These are phyloP conservation scores for Gaultheria prostrata DNA, from an alignment of 148 eudicot genomes.

Conservation along the genomic window DNA sequence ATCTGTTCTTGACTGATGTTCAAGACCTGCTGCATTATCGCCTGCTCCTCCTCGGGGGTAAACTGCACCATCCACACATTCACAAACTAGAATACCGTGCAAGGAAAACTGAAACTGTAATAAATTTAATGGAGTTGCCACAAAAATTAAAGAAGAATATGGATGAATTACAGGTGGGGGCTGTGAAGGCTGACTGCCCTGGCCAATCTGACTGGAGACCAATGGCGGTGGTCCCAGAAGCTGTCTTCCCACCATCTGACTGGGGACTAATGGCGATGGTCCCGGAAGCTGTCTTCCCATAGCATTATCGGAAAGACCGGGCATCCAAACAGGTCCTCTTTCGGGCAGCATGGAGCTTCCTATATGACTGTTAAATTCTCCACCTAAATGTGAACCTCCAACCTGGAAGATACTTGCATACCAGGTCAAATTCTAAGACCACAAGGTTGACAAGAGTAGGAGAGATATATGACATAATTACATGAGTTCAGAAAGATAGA, in stretches of 20 bases:
- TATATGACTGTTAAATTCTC: slow-evolving; percentile 53
- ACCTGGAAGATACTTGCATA: slow-evolving; percentile 33
- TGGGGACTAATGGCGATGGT: slow-evolving; percentile 37
- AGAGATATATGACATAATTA: not conserved
- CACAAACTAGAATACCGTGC: not conserved
- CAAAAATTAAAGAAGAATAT: too few relatives aligned
- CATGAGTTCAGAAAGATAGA: not conserved
- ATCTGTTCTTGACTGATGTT: slow-evolving; percentile 87
- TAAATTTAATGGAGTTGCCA: not conserved
- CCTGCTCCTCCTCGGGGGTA: slow-evolving; percentile 74
- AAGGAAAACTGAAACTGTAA: not conserved
- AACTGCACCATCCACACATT: slow-evolving; percentile 41
- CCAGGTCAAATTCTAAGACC: not conserved
- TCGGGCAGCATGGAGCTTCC: slow-evolving; percentile 59
- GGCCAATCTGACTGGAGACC: slow-evolving; percentile 46
- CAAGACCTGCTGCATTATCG: slow-evolving; percentile 83
- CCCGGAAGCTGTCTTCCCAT: slow-evolving; percentile 46
- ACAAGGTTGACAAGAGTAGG: not conserved
- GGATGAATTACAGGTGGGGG: slow-evolving; percentile 47
- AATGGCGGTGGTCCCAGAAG: slow-evolving; percentile 44
- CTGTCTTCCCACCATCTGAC: slow-evolving; percentile 44
- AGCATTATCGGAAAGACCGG: slow-evolving; percentile 45
- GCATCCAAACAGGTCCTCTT: slow-evolving; percentile 64
- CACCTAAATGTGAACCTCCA: slow-evolving; percentile 54
- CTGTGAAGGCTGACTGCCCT: slow-evolving; percentile 65